Percentiles rank a stretch among this genome's conserved stretches.
These are phyloP conservation scores for Yamadazyma blattariae DNA, from an alignment of 1,139 yeast genomes.

Conservation along the genomic window DNA sequence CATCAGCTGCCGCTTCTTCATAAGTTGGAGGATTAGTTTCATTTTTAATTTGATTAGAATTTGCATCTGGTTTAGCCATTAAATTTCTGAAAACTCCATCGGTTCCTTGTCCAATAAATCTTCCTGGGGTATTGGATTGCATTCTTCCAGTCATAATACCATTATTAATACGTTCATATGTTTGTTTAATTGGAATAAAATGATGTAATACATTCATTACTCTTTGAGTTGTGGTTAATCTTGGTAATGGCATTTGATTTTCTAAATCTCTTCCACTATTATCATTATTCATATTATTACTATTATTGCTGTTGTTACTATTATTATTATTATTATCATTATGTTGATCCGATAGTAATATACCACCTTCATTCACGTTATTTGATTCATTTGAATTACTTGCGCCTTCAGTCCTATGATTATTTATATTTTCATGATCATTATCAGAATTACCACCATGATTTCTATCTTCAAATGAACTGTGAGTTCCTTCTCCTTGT, in stretches of 20 bases:
- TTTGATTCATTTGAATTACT: neutral
- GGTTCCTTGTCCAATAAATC: constrained; percentile 53
- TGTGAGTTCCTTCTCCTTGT: neutral
- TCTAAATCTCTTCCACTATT: constrained; percentile 14
- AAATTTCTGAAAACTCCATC: constrained; percentile 95
- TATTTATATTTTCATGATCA: too few relatives aligned
- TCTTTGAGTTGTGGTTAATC: constrained; percentile 27
- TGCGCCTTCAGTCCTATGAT: too few relatives aligned
- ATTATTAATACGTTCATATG: constrained; percentile 44
- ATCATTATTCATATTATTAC: neutral
- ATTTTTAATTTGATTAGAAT: constrained; percentile 33
- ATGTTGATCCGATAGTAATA: too few relatives aligned
- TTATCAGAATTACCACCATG: too few relatives aligned
- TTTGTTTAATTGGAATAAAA: constrained; percentile 39
- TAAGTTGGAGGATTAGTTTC: constrained; percentile 80
- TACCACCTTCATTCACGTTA: neutral
- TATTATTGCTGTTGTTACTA: constrained; percentile 2
- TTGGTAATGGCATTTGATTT: constrained; percentile 16
- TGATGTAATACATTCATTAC: constrained; percentile 31
- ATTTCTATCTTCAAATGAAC: neutral
- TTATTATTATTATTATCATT: too few relatives aligned
- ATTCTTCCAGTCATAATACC: constrained; percentile 45
- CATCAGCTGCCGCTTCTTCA: constrained; percentile 93
- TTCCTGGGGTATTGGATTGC: constrained; percentile 43
- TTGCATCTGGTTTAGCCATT: constrained; percentile 78